phyloP scores from a whole-genome alignment of 441 rosid species.

The Manihot esculenta region DNA sequence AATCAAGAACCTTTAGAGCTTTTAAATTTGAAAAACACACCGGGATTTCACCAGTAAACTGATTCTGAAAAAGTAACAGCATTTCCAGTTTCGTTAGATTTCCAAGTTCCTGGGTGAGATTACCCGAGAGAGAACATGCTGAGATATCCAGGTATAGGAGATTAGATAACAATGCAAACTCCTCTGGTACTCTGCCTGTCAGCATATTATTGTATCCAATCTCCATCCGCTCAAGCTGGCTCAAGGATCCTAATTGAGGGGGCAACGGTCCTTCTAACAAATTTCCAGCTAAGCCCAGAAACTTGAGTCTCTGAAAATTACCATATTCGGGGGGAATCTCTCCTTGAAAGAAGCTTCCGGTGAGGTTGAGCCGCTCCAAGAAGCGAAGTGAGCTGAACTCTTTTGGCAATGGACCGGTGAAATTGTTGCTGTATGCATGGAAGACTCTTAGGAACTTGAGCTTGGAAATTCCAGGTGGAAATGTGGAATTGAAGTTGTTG shows the following conservation, averaged over 20 bases:
- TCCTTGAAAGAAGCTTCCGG: conserved; percentile 89
- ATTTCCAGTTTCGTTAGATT: conserved; percentile 57
- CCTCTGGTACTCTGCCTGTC: conserved; percentile 58
- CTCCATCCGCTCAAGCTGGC: conserved; percentile 63
- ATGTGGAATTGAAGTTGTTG: conserved; percentile 72
- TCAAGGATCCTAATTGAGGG: conserved; percentile 55
- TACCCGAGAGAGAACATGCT: conserved; percentile 57
- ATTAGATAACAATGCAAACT: conserved; percentile 45
- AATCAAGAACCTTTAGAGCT: conserved; percentile 54
- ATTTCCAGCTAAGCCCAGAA: conserved; percentile 70
- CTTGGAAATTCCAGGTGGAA: conserved; percentile 75
- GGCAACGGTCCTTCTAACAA: conserved; percentile 59
- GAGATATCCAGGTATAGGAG: conserved; percentile 75
- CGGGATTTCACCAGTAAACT: conserved; percentile 65
- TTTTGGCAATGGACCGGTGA: conserved; percentile 60
- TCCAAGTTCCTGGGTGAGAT: conserved; percentile 55
- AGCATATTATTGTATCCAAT: conserved; percentile 64
- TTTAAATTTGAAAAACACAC: conserved; percentile 46
- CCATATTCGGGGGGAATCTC: conserved; percentile 66
- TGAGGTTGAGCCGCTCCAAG: conserved; percentile 80
- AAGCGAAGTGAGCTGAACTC: conserved; percentile 53
- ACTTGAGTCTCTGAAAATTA: conserved; percentile 47
- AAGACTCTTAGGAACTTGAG: conserved; percentile 58
- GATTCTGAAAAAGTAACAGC: conserved; percentile 55
- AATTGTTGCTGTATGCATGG: conserved; percentile 77